Base-by-base conservation (phyloP, 2,329 filamentous ascomycete species). In the Coniochaeta sp. region DNA sequence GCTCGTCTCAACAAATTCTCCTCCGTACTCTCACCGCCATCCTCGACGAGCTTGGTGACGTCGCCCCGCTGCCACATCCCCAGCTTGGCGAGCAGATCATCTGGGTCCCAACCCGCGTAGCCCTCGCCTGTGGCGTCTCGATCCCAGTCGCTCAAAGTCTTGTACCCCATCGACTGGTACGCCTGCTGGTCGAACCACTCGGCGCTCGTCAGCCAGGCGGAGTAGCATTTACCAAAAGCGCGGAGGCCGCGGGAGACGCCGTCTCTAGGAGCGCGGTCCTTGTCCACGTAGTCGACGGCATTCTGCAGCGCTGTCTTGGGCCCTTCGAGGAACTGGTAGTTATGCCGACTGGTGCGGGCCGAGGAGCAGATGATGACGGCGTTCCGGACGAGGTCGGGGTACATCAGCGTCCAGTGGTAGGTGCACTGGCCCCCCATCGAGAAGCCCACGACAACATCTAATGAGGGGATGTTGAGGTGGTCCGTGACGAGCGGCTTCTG, bases 391-490 rank as follows among this genome's bases (percentile, higher is more conserved):
- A 74, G 63, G 9, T 63, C 58, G 0, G 72, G 71, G 53, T 75
- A 67, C 68, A 76, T 72, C 12, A 64, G 60, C 1, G 64, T 60
- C 73, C 72, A 77, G 57, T 77, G 63, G 54, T 76, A 77, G 1
- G 71, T 62, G 48, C 71, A 70, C 56, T 77, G 74, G 1, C 73
- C 74, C 12, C 70, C 74, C 74, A 77, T 77, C n/a, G 69, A 72
- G 59, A 76, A 77, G 1, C 73, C 74, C 3, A 74, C 51, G 9
- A 76, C 61, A 4, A 70, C 65, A 55, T 75, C 69, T 5, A 77
- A 51, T 2, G 53, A 48, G 22, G 54, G 30, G 20, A 74, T 57
- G 2, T 57, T 52, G 1, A 76, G 56, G 33, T 71, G 65, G 24
- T 65, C 50, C 1, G 60, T 68, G 7, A 74, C 52, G 1, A 77